A percentile compares a stretch with the other conserved stretches of the same genome.
These are phyloP conservation scores for Blastobotrys ciferrii DNA, from an alignment of 1,139 yeast species.

Conservation along the genomic window DNA sequence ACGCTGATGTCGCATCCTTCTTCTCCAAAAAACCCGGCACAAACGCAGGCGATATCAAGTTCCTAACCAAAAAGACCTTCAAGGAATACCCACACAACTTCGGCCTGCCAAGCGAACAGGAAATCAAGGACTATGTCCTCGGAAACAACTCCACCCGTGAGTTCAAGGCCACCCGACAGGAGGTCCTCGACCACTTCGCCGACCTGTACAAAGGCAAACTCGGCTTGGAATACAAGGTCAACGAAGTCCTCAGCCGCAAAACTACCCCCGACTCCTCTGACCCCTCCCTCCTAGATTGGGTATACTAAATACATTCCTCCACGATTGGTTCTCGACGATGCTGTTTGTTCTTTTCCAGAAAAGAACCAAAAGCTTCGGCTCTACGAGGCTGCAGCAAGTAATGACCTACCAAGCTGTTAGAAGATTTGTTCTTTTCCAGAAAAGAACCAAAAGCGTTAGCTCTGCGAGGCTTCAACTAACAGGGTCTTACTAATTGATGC, in stretches of 20 bases:
- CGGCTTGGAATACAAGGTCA: slow-evolving; percentile 62
- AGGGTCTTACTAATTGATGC: background rate
- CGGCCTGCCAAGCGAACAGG: slow-evolving; percentile 74
- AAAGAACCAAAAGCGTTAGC: too few species aligned
- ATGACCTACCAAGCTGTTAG: too few species aligned
- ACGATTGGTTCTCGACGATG: background rate
- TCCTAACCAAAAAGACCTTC: slow-evolving; percentile 50
- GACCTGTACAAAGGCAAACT: slow-evolving; percentile 51
- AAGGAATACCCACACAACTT: slow-evolving; percentile 67
- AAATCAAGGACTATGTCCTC: slow-evolving; percentile 56
- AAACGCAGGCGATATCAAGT: slow-evolving; percentile 36
- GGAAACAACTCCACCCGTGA: slow-evolving; percentile 66
- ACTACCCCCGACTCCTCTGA: slow-evolving; percentile 60
- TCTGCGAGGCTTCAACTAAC: too few species aligned
- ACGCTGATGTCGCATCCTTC: slow-evolving; percentile 29
- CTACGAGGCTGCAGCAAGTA: too few species aligned
- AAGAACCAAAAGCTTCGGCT: too few species aligned
- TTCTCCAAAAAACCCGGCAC: slow-evolving; percentile 30
- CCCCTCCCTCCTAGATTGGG: slow-evolving; percentile 62
- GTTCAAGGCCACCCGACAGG: slow-evolving; percentile 64
- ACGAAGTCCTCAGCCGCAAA: slow-evolving; percentile 55
- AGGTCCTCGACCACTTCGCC: slow-evolving; percentile 61
- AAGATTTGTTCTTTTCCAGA: too few species aligned
- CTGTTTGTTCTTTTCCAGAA: too few species aligned
- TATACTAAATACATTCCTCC: slow-evolving; percentile 28